These are phyloP conservation scores for Aspergillus cejpii DNA, from an alignment of 2,329 filamentous ascomycete species.

Conservation along the genomic window DNA sequence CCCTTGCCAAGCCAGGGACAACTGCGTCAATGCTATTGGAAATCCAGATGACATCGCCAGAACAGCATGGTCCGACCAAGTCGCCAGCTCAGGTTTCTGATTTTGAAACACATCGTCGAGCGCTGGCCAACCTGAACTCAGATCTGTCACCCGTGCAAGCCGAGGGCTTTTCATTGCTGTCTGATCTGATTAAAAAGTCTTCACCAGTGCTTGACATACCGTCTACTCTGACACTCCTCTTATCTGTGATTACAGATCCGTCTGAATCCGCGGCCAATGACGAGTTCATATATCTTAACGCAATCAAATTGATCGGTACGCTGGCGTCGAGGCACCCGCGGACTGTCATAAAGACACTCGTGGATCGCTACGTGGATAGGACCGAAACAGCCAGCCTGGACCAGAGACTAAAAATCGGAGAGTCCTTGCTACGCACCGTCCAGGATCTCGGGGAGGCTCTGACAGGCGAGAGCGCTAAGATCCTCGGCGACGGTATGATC, in stretches of 20 bases:
- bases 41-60: slow-evolving; percentile 32
- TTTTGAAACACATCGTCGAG: slow-evolving; percentile 38
- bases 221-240: slow-evolving; percentile 36
- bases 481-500: slow-evolving; percentile 37
- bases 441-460: slow-evolving; percentile 37
- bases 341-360: slow-evolving; percentile 37
- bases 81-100: slow-evolving; percentile 28
- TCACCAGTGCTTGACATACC: slow-evolving; percentile 42
- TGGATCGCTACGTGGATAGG: slow-evolving; percentile 37
- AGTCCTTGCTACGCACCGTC: slow-evolving; percentile 37
- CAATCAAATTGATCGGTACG: slow-evolving; percentile 37
- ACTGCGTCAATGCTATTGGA: slow-evolving; percentile 41
- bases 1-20: slow-evolving; percentile 34
- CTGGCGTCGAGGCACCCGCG: slow-evolving; percentile 39
- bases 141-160: slow-evolving; percentile 39
- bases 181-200: slow-evolving; percentile 34
- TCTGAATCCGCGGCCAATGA: slow-evolving; percentile 31
- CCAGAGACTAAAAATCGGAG: slow-evolving; percentile 38
- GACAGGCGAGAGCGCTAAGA: slow-evolving; percentile 32
- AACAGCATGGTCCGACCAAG: slow-evolving; percentile 17
- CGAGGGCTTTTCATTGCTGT: slow-evolving; percentile 39
- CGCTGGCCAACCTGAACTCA: slow-evolving; percentile 37
- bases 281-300: slow-evolving; percentile 42
- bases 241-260: slow-evolving; percentile 35
- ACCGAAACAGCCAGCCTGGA: slow-evolving; percentile 34